phyloP scores from a whole-genome alignment of 2,329 filamentous ascomycete species.

The Tolypocladium pustulatum region DNA sequence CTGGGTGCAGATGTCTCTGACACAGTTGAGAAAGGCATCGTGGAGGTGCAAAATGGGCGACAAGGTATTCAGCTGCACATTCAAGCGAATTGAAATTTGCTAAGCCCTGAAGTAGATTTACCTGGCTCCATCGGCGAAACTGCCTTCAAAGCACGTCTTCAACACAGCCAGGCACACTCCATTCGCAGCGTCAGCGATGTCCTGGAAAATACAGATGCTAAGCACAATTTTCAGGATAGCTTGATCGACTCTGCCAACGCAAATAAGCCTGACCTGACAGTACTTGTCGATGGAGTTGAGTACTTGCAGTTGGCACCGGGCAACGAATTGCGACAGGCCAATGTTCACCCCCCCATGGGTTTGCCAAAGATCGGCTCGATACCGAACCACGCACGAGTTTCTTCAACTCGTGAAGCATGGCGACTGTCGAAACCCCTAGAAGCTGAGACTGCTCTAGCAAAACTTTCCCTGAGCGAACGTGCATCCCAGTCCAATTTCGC shows the following conservation, averaged over 20 bases:
- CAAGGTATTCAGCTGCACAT: neutral
- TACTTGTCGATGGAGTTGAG: neutral
- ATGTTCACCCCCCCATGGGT: neutral
- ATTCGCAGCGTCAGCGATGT: neutral
- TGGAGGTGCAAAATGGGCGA: neutral
- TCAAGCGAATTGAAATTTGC: neutral
- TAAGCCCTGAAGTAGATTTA: neutral
- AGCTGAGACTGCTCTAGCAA: neutral
- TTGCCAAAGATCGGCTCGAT: neutral
- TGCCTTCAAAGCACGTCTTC: neutral
- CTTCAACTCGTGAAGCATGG: neutral
- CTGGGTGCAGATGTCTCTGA: neutral
- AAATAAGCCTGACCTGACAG: neutral
- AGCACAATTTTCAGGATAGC: neutral
- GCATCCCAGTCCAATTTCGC: slow-evolving; percentile 5
- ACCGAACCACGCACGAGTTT: neutral
- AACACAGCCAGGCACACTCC: neutral
- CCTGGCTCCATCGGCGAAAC: neutral
- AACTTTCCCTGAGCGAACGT: neutral
- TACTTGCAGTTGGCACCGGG: neutral
- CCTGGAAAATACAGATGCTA: neutral
- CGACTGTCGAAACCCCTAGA: slow-evolving; percentile 3
- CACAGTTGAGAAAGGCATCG: neutral
- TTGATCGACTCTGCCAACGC: neutral
- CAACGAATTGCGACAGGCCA: neutral